Evolutionary conservation across 192 early-diverging fungal species (phyloP), one percentile per base, ranked within the genome.

Genomic region (Paraglomus brasilianum): DNA sequence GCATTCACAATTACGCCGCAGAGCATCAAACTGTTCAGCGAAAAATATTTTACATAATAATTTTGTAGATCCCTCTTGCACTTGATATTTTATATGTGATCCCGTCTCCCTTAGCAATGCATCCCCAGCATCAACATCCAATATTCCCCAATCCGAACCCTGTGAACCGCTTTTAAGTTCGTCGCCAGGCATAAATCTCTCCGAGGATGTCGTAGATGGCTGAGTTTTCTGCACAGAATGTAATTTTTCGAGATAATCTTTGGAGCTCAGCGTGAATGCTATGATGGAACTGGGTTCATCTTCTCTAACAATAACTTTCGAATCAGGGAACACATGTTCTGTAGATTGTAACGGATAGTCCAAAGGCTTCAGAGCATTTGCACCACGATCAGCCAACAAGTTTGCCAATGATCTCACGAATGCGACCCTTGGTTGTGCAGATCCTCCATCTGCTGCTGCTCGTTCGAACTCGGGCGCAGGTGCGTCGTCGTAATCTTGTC

Each of bases 211-310:
- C 51, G 57, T 77, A 45, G 70, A 61, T 0, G 67, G 74, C 15
- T 82, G 61, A 60, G 61, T 66, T 39, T 79, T 74, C 44, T 72
- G 72, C 62, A 75, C 76, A 39, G 70, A 77, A 17, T 79, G 79
- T 30, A 92, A 79, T 65, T 91, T 86, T n/a, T 85, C 82, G 10
- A 86, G 75, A 48, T 92, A 92, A 21, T 90, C 84, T 46, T 81
- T 77, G 1, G 87, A 92, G 50, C 87, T 81, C 40, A 98, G 78
- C 0, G 96, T 90, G 74, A 92, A 89, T 4, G 96, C 91, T 63
- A 98, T 93, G 62, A 98, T 95, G 0, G 94, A 93, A 71, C 91
- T 92, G 2, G 94, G 95, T 71, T 98, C 94, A 60, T 92, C 86
- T 72, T 98, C 95, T 51, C 93, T 85, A 9, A 96, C 87, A 49